Conservation (phyloP, 345 rosid genomes). For the Acer saccharum region DNA sequence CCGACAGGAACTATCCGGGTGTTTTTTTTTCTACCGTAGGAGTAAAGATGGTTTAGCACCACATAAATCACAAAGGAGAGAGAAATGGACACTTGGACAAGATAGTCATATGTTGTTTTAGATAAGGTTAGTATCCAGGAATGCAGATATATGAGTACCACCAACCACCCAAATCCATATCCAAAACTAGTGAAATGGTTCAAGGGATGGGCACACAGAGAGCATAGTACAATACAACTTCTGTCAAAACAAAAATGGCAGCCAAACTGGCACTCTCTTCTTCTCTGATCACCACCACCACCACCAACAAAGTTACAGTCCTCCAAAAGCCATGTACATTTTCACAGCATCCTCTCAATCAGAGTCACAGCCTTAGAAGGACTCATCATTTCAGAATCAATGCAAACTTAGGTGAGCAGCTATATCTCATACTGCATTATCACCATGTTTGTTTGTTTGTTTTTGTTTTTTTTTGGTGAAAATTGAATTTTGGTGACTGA, state of each 20-base stretch:
- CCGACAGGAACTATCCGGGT: too few species aligned
- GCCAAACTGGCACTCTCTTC: constrained; percentile 44
- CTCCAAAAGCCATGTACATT: constrained; percentile 23
- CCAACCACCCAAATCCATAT: constrained; percentile 12
- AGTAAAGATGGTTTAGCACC: too few species aligned
- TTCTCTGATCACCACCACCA: constrained; percentile 26
- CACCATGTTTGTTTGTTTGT: not conserved
- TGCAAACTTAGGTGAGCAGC: constrained; percentile 53
- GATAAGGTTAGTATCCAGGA: constrained; percentile 27
- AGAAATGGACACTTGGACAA: not conserved
- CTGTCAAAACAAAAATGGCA: constrained; percentile 43
- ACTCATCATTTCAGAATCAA: constrained; percentile 48
- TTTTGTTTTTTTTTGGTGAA: not conserved
- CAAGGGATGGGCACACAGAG: not conserved
- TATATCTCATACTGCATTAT: not conserved
- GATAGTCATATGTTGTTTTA: not conserved
- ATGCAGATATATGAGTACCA: constrained; percentile 10
- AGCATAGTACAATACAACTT: not conserved
- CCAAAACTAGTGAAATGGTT: constrained; percentile 2
- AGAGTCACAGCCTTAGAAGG: constrained; percentile 16
- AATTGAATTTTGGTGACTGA: constrained; percentile 16
- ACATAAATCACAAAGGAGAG: not conserved
- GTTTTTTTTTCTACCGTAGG: too few species aligned
- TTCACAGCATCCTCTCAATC: constrained; percentile 27
- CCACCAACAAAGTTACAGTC: constrained; percentile 23